phyloP scores from a whole-genome alignment of 2,329 filamentous ascomycete species.

The Fusarium pininemorale region DNA sequence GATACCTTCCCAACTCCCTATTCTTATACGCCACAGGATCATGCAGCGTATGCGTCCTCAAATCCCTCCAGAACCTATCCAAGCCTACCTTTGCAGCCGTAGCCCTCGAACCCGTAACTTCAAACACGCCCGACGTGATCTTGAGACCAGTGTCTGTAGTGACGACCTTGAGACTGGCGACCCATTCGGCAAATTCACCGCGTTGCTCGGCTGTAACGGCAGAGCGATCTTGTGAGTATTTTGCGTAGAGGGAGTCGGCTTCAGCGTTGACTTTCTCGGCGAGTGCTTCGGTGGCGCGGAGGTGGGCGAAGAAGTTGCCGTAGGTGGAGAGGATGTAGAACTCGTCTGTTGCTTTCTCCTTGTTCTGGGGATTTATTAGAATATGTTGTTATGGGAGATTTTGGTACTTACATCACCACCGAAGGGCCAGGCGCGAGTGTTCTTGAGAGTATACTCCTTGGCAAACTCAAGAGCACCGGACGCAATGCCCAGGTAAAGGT shows the following conservation, averaged over 20 bases:
- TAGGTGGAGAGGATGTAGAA: slow-evolving; percentile 73
- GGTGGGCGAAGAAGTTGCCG: slow-evolving; percentile 71
- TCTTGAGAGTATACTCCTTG: slow-evolving; percentile 61
- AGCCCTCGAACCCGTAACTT: slow-evolving; percentile 63
- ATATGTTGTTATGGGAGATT: accelerated
- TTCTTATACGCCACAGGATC: slow-evolving; percentile 76
- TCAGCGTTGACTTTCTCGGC: slow-evolving; percentile 64
- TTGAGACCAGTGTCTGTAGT: slow-evolving; percentile 65
- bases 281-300: slow-evolving; percentile 67
- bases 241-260: slow-evolving; percentile 57
- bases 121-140: slow-evolving; percentile 60
- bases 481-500: slow-evolving; percentile 2
- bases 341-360: slow-evolving; percentile 66
- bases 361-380: slow-evolving; percentile 49
- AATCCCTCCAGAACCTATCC: slow-evolving; percentile 72
- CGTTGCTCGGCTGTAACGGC: slow-evolving; percentile 60
- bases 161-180: slow-evolving; percentile 42
- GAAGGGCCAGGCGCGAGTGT: slow-evolving; percentile 69
- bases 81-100: slow-evolving; percentile 67
- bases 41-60: slow-evolving; percentile 72
- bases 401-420: slow-evolving; percentile 62
- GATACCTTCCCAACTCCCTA: slow-evolving; percentile 66
- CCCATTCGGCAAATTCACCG: slow-evolving; percentile 69
- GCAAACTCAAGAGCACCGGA: slow-evolving; percentile 51
- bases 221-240: slow-evolving; percentile 48